Percentiles rank a stretch among this genome's conserved stretches.
phyloP scores from a whole-genome alignment of 495 filamentous ascomycete species.

The Tricharina praecox region DNA sequence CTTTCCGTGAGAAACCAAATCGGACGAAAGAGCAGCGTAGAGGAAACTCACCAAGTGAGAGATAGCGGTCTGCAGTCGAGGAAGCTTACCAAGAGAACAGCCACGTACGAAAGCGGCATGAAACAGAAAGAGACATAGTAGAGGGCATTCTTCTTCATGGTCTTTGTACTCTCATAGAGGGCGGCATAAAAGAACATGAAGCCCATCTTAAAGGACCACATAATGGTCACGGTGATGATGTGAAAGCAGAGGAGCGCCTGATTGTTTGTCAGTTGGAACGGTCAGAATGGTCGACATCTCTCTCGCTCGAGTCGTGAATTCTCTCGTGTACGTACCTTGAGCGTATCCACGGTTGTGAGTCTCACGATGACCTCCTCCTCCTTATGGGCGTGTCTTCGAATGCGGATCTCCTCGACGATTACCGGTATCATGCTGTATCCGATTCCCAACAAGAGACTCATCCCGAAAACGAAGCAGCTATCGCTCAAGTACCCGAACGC shows the following conservation, averaged over 20 bases:
- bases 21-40: not conserved
- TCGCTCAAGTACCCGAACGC: not conserved
- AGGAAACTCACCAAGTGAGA: not conserved
- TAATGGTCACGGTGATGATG: not conserved
- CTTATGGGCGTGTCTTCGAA: not conserved
- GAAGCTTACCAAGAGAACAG: not conserved
- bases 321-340: too few species aligned
- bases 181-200: not conserved
- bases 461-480: not conserved
- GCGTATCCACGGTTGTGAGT: not conserved
- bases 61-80: not conserved
- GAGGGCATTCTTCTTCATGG: not conserved
- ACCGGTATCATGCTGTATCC: not conserved
- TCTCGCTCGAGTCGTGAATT: too few species aligned
- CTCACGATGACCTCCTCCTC: not conserved
- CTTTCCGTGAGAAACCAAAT: not conserved
- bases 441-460: not conserved
- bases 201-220: not conserved
- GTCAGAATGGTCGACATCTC: too few species aligned
- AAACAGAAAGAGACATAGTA: not conserved
- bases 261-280: too few species aligned
- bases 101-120: not conserved
- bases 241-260: not conserved
- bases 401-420: not conserved
- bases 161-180: not conserved